A percentile compares a stretch with the other conserved stretches of the same genome.
Conservation (phyloP, 1,284 basidiomycete genomes). For the Tausonia pullulans region DNA sequence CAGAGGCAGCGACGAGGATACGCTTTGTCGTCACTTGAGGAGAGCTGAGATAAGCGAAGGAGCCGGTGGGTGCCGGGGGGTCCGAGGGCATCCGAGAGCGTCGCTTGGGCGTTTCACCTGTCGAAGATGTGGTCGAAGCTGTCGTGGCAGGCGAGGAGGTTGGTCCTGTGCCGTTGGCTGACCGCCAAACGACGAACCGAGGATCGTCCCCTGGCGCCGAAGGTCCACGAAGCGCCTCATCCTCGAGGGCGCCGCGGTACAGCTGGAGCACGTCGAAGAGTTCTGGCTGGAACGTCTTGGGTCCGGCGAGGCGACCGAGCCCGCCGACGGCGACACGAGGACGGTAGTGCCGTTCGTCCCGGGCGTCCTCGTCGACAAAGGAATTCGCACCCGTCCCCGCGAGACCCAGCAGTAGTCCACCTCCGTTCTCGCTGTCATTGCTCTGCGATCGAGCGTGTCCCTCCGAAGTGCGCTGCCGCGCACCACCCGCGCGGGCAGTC, state of each 20-base stretch:
- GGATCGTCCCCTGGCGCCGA: slow-evolving; percentile 68
- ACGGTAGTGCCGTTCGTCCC: neutral
- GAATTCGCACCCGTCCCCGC: slow-evolving; percentile 1
- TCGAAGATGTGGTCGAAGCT: slow-evolving; percentile 12
- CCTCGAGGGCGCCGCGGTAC: slow-evolving; percentile 52
- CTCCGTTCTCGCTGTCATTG: slow-evolving; percentile 18
- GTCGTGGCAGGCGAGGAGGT: slow-evolving; percentile 21
- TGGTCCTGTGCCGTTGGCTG: neutral
- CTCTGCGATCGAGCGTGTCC: neutral
- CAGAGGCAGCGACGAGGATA: slow-evolving; percentile 66
- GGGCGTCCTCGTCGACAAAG: slow-evolving; percentile 1
- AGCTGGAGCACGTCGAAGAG: slow-evolving; percentile 72
- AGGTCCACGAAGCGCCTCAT: slow-evolving; percentile 33
- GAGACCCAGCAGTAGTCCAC: slow-evolving; percentile 10
- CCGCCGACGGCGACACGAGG: neutral
- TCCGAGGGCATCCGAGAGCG: neutral
- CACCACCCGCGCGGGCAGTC: slow-evolving; percentile 45
- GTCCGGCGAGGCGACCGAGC: neutral
- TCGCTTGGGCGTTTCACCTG: neutral
- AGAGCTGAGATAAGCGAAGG: neutral
- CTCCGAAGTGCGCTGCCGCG: too few species aligned
- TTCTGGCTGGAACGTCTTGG: slow-evolving; percentile 17
- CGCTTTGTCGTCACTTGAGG: slow-evolving; percentile 30
- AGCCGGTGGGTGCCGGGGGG: slow-evolving; percentile 5
- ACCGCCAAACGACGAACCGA: slow-evolving; percentile 70